phyloP scores from a whole-genome alignment of 1,139 yeast species.

The Suhomyces taliae region DNA sequence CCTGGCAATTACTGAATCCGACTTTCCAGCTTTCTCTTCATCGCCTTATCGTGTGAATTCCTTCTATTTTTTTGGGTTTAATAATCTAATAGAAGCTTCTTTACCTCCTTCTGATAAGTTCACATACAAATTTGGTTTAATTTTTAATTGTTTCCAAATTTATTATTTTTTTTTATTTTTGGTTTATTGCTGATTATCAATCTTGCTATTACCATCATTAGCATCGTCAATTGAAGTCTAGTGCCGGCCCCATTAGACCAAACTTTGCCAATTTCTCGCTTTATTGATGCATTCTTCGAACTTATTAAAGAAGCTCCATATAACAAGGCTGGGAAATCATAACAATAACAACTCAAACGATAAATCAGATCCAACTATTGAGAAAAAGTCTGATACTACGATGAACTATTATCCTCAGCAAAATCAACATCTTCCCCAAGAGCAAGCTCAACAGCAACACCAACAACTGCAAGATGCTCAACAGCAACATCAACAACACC shows the following conservation, averaged over 20 bases:
- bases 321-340: constrained; percentile 19
- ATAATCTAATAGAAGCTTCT: no score
- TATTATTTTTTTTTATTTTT: no score
- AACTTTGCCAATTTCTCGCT: not conserved
- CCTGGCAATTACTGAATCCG: not conserved
- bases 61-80: no score
- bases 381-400: not conserved
- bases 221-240: not conserved
- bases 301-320: constrained; percentile 25
- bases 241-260: not conserved
- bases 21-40: not conserved
- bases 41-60: not conserved
- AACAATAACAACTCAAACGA: constrained; percentile 5
- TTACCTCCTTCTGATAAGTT: not conserved
- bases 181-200: not conserved
- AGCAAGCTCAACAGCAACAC: constrained; percentile 9
- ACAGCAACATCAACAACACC: constrained; percentile 9
- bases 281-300: constrained; percentile 23
- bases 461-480: constrained; percentile 9
- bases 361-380: not conserved
- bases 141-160: no score
- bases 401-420: constrained; percentile 15
- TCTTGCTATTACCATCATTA: not conserved
- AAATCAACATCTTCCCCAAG: constrained; percentile 7
- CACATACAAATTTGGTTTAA: not conserved